Percentiles rank a stretch among this genome's conserved stretches.
Evolutionary conservation across 345 rosid genomes (phyloP).

Genomic region (Euphorbia lathyris): DNA sequence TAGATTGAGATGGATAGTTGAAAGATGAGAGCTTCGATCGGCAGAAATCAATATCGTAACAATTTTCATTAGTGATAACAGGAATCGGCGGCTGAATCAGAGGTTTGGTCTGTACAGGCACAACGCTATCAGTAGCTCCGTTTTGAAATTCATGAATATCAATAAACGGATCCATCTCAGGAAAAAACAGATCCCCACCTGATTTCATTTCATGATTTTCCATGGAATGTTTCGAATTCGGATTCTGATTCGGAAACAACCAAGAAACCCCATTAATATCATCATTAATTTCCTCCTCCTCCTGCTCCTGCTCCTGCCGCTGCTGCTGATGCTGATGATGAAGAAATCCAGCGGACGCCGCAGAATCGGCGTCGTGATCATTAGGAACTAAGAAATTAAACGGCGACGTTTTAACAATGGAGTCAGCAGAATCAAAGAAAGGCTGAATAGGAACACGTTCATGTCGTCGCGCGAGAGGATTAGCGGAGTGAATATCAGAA

Average conservation of each 20-base stretch:
- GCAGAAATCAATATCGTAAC: slow-evolving; percentile 29
- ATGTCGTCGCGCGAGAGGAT: slow-evolving; percentile 44
- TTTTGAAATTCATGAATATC: slow-evolving; percentile 21
- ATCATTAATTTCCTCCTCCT: too few species aligned
- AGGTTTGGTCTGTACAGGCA: slow-evolving; percentile 32
- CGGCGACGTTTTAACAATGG: slow-evolving; percentile 18
- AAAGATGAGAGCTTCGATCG: slow-evolving; percentile 33
- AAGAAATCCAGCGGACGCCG: background rate
- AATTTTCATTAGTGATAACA: slow-evolving; percentile 12
- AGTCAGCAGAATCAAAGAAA: slow-evolving; percentile 27
- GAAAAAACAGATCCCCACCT: slow-evolving; percentile 15
- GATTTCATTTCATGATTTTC: slow-evolving; percentile 15
- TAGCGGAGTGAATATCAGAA: slow-evolving; percentile 43
- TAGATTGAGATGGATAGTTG: slow-evolving; percentile 28
- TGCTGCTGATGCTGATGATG: background rate
- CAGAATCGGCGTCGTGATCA: background rate
- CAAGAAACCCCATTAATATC: slow-evolving; percentile 22
- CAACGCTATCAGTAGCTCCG: slow-evolving; percentile 24
- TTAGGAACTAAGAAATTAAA: slow-evolving; percentile 9
- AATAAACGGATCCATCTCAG: slow-evolving; percentile 28
- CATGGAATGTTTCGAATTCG: slow-evolving; percentile 3
- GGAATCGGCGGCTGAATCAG: background rate
- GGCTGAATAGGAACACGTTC: slow-evolving; percentile 40
- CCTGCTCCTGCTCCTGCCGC: too few species aligned
- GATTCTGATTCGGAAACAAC: slow-evolving; percentile 16